phyloP scores from a whole-genome alignment of 2,329 filamentous ascomycete genomes.

The Claviceps sp. region DNA sequence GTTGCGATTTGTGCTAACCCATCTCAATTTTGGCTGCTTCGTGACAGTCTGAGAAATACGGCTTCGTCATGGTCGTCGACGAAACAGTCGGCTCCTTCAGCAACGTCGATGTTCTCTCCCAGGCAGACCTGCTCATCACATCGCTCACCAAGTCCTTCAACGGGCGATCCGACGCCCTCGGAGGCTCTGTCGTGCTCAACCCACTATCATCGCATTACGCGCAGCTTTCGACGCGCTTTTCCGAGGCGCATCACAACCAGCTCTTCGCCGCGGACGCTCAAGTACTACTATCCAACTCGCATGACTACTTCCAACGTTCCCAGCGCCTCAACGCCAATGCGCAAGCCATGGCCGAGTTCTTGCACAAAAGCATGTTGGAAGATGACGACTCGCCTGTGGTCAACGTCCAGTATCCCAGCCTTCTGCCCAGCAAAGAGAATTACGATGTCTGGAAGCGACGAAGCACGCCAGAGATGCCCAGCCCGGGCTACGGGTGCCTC shows the following conservation, averaged over 20 bases:
- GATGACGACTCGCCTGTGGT: slow-evolving; percentile 20
- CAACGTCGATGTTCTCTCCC: slow-evolving; percentile 35
- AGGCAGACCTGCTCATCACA: slow-evolving; percentile 36
- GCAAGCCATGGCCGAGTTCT: slow-evolving; percentile 24
- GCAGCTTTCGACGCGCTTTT: slow-evolving; percentile 18
- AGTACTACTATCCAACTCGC: slow-evolving; percentile 30
- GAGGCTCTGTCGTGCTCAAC: slow-evolving; percentile 35
- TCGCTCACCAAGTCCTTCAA: slow-evolving; percentile 46
- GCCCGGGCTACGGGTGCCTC: slow-evolving; percentile 41
- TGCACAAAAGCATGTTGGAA: slow-evolving; percentile 17
- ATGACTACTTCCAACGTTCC: slow-evolving; percentile 27
- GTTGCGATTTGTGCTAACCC: too few relatives aligned
- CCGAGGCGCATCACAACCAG: slow-evolving; percentile 26
- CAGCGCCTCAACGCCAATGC: slow-evolving; percentile 30
- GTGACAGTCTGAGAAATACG: slow-evolving; percentile 26
- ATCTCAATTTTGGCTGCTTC: neutral
- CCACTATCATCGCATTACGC: slow-evolving; percentile 28
- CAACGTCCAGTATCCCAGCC: slow-evolving; percentile 30
- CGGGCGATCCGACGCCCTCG: slow-evolving; percentile 42
- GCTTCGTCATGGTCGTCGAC: slow-evolving; percentile 32
- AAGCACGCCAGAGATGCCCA: slow-evolving; percentile 28
- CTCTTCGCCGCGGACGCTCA: slow-evolving; percentile 33
- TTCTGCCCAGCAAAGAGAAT: slow-evolving; percentile 18
- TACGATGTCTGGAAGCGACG: slow-evolving; percentile 23
- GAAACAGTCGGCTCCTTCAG: slow-evolving; percentile 34